Base-by-base conservation (phyloP, 2,329 filamentous ascomycete genomes). In the Pseudogymnoascus sp. region DNA sequence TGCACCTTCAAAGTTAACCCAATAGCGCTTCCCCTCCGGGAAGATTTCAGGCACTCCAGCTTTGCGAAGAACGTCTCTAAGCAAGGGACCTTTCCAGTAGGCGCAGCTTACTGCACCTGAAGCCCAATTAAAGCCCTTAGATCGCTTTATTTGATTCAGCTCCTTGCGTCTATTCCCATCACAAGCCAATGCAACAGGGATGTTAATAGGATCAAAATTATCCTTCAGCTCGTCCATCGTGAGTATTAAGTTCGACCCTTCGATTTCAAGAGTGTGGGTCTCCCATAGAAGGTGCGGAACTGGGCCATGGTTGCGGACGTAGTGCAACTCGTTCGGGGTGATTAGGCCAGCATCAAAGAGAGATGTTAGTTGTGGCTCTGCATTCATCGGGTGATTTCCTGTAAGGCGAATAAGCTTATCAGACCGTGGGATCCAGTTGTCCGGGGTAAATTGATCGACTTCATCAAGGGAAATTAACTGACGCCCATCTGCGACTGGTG, bases 311-410 rank as follows among this genome's bases (percentile, higher is more conserved):
- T 81, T 84, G 2, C 81, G 75, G 11, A 83, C 79, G 64, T 82
- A 83, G 67, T 82, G 79, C 1, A 83, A 65, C 62, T 77, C 73
- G 60, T 80, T 81, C 0, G 80, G 80, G 0, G 81, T 83, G 64
- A 82, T 79, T 0, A 82, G 69, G 0, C 80, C 80, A 3, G 75
- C 77, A 0, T 79, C 73, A 62, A 77, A 79, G 0, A 84, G 74
- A 11, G 69, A 68, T 1, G 70, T 70, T 1, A 83, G 72, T 0
- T 75, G 65, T 0, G 79, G 70, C 68, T 84, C 81, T 2, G 75
- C 78, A 63, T 84, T 84, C 63, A 84, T 65, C 0, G 81, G 80
- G 68, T 83, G 80, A 49, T 81, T 81, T 3, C 81, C 80, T 0
- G 80, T 83, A 16, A 81, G 66, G 0, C 82, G 77, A 37, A 82